Evolutionary conservation across 192 early-diverging fungal species (phyloP).

Genomic region (Rhizoclosmatium sp.): DNA sequence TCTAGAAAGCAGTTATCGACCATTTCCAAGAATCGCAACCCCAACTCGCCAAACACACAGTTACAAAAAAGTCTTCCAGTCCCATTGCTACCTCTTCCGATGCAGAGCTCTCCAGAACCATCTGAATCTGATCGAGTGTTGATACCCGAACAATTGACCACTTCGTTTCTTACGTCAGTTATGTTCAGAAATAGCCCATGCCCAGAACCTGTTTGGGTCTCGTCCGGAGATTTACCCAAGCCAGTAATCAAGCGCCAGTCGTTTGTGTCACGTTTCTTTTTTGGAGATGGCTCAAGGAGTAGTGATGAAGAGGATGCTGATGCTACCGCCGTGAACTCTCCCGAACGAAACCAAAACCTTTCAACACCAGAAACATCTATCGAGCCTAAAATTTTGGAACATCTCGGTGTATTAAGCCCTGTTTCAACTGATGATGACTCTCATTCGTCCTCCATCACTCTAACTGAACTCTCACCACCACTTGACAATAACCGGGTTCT

Average conservation of each 20-base stretch:
- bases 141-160: not conserved
- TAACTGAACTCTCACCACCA: not conserved
- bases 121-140: not conserved
- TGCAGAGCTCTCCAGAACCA: not conserved
- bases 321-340: not conserved
- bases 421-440: not conserved
- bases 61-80: not conserved
- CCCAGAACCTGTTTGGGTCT: not conserved
- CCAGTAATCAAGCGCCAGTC: not conserved
- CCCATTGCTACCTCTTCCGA: not conserved
- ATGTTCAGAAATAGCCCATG: not conserved
- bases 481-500: too few relatives aligned
- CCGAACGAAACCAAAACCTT: not conserved
- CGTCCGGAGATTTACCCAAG: not conserved
- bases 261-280: not conserved
- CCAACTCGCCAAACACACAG: too few relatives aligned
- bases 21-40: too few relatives aligned
- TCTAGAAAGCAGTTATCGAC: too few relatives aligned
- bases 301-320: conserved; percentile 6
- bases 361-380: not conserved
- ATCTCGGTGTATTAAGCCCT: not conserved
- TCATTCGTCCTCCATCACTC: not conserved
- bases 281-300: conserved; percentile 6
- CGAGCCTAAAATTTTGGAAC: not conserved
- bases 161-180: not conserved